A percentile compares a stretch with the other conserved stretches of the same genome.
Evolutionary conservation across 2,329 filamentous ascomycete species (phyloP).

Genomic region (Fusarium sp.): DNA sequence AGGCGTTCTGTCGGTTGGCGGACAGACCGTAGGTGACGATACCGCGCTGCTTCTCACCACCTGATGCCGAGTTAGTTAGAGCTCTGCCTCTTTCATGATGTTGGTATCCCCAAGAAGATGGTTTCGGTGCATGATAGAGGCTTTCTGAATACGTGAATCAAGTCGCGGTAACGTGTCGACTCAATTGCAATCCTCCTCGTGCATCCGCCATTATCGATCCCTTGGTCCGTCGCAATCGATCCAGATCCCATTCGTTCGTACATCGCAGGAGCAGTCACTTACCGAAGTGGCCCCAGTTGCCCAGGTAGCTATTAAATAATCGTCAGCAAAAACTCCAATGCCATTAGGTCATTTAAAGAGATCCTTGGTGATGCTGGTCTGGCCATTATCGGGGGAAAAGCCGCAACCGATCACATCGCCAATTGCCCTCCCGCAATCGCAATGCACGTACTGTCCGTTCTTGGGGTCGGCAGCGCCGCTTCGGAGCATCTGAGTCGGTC

Average conservation of each 20-base stretch:
- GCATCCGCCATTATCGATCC: constrained; percentile 29
- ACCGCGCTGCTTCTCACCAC: constrained; percentile 70
- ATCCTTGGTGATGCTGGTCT: constrained; percentile 16
- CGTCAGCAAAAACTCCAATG: constrained; percentile 41
- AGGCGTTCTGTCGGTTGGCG: constrained; percentile 87
- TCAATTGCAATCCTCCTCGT: constrained; percentile 35
- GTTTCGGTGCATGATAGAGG: constrained; percentile 4
- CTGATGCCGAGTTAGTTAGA: constrained; percentile 54
- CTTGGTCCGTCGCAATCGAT: constrained; percentile 41
- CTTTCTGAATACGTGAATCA: constrained; percentile 3
- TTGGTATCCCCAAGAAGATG: background rate
- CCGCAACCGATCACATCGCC: constrained; percentile 44
- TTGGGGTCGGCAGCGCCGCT: constrained; percentile 48
- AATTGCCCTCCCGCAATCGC: constrained; percentile 32
- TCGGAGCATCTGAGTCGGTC: constrained; percentile 55
- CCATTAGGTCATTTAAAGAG: constrained; percentile 27
- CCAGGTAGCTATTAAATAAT: constrained; percentile 69
- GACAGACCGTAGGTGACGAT: constrained; percentile 80
- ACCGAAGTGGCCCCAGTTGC: constrained; percentile 81
- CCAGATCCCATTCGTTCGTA: constrained; percentile 32
- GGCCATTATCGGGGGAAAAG: constrained; percentile 46
- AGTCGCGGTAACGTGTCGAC: background rate
- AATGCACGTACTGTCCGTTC: constrained; percentile 52
- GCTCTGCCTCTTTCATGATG: background rate
- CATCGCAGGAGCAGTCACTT: constrained; percentile 55